Evolutionary conservation across 2,329 filamentous ascomycete species (phyloP), one percentile per base, ranked within the genome.

Genomic region (Tolypocladium sp.): DNA sequence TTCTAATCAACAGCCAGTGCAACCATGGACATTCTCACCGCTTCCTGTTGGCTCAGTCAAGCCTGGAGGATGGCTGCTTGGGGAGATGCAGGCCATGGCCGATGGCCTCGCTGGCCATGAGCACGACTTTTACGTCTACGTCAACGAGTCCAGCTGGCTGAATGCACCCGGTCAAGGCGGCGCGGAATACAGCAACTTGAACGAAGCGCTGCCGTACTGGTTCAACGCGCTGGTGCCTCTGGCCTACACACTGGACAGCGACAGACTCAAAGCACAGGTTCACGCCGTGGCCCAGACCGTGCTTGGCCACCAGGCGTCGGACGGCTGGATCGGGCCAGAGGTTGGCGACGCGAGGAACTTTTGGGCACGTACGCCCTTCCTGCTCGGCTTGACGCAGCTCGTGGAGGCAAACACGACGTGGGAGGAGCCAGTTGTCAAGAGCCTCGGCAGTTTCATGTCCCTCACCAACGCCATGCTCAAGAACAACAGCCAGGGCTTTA

Each of bases 171-270:
- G 62, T 2, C 59, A 33, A 0, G 80, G 80, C 1, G 77, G 79
- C 3, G 65, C 71, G 22, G 82, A 85, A 63, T 85, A 85, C 67
- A 82, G 77, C 59, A 71, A 70, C n/a, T 68, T 85, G 9, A 78
- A 83, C 63, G 83, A 85, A 70, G 80, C 76, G 0, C 73, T 80
- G 25, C 81, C 83, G 0, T 86, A 85, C 67, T 86, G 82, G 81
- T 81, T 84, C 68, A 85, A 85, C 64, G 79, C 78, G 2, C 70
- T 85, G 1, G 82, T 85, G 0, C 82, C 82, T 1, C 69, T 85
- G 56, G 81, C 83, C 0, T 85, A 80, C 63, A 68, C 70, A 0
- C 67, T 82, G 2, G 71, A 80, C 42, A 76, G 84, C 65, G 58
- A 61, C 3, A 55, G 63, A 12, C 63, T 70, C 44, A 81, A 82